Base-by-base conservation (phyloP, 768 basidiomycete species). In the Lepiota subincarnata region DNA sequence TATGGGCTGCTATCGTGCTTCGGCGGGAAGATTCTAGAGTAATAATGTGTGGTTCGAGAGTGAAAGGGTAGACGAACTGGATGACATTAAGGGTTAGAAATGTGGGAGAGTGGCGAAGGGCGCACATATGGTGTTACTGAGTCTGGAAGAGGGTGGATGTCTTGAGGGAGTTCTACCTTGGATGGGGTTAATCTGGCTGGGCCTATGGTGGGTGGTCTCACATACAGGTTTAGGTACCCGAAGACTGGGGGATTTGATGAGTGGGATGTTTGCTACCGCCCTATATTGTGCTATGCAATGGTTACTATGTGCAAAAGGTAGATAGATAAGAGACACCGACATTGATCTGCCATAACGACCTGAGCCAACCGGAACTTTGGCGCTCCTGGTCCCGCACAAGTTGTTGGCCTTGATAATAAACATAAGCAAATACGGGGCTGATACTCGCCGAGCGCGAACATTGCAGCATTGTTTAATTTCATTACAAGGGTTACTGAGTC, bases 21-120 rank as follows among this genome's bases (percentile, higher is more conserved):
- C 85, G 76, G 1, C 91, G 84, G 0, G 89, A 78, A 0, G 87
- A 82, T 63, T 89, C 89, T 37, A 91, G 70, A 1, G 83, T 80
- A 48, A 95, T 68, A 59, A 92, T 75, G 65, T 96, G 94, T 0
- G 85, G 81, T 63, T 98, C 96, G 48, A 98, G 80, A 2, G 93
- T 88, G 75, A 92, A 98, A 1, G 96, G 95, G 63, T 98, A 98
- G 39, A 90, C 96, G 62, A 98, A 97, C 95, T 98, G 65, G 7
- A 16, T 16, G 35, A 26, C 34, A 13, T 40, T 50, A n/a, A 10
- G 47, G 48, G 43, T 57, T 24, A 48, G 49, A 38, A 39, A 42
- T 36, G 8, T 39, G 12, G 38, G 28, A 36, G 47, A 49, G 36
- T 44, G 12, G 38, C 26, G 26, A 59, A 6, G 31, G 8, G 31